Evolutionary conservation across 2,329 filamentous ascomycete species (phyloP).

Genomic region (Macrophomina pseudophaseolina): DNA sequence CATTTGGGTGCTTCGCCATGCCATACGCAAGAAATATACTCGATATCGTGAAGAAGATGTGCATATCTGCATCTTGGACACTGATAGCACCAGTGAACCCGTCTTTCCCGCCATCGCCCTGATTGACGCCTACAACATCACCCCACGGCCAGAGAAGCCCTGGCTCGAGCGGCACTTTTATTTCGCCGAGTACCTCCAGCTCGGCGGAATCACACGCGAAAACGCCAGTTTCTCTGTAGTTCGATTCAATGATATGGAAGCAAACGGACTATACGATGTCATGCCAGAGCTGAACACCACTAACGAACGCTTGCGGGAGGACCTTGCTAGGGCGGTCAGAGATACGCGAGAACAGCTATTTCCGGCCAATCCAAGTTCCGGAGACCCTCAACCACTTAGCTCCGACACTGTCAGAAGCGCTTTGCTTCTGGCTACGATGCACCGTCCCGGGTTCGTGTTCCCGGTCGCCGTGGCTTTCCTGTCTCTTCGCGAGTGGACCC

Average conservation of each 20-base stretch:
- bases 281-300: too few species aligned
- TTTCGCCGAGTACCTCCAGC: conserved; percentile 13
- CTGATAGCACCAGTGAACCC: not conserved
- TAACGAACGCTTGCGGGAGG: too few species aligned
- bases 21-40: not conserved
- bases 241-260: not conserved
- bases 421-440: not conserved
- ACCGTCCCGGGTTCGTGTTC: not conserved
- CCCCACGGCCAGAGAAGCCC: not conserved
- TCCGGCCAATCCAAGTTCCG: too few species aligned
- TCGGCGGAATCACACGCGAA: not conserved
- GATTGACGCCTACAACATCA: conserved; percentile 1
- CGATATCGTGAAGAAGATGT: not conserved
- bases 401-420: not conserved
- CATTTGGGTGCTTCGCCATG: conserved; percentile 8
- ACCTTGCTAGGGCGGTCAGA: too few species aligned
- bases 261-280: not conserved
- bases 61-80: conserved; percentile 5
- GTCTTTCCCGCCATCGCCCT: conserved; percentile 2
- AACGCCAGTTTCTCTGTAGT: not conserved
- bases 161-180: conserved; percentile 12
- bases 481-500: not conserved
- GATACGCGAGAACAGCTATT: too few species aligned
- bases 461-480: conserved; percentile 12
- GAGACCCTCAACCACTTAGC: too few species aligned